Evolutionary conservation across 805 yeast species (phyloP), one percentile per base, ranked within the genome.

Genomic region (Ogataea trehaloabstinens): DNA sequence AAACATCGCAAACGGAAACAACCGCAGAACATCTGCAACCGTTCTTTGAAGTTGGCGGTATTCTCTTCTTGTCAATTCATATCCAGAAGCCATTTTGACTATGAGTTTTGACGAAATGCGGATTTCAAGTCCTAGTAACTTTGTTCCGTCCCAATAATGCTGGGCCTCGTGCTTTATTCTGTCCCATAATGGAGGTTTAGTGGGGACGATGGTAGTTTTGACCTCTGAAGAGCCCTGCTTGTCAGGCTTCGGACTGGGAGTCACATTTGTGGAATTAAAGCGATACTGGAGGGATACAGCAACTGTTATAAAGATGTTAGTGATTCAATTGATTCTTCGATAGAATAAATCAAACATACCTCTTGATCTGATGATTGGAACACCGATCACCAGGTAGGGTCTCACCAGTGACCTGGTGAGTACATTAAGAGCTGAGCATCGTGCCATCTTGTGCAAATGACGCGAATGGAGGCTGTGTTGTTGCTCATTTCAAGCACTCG

Each of bases 121-220:
- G 45, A 89, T 74, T 64, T 93, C 99, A 54, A 84, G 79, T 4
- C 97, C 98, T 34, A 91, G 70, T 36, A 93, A 74, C 63, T 89
- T 90, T 6, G 98, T 91, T 31, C 99, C 98, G 51, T 81, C 84
- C 87, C 95, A 88, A 63, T 89, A 89, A 64, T 91, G 99, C 25
- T 78, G 75, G 4, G 82, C 85, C 65, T 86, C 97, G 55, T 86
- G 93, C 61, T 89, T 90, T 39, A 91, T 82, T 55, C 80, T 82
- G 42, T 82, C 85, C 95, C 90, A 30, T 11, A 30, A 7, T 10
- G 33, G 10, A 10, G 16, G 33, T 18, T 30, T 30, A 16, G 33
- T 11, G 8, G 25, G 25, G 8, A 8, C 25, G 12, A 12, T 22
- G 11, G 25, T 12, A 22, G 25, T 8, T 22, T 8, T 8, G 12